Evolutionary conservation across 2,329 filamentous ascomycete species (phyloP).

Genomic region (Curvularia lunata): DNA sequence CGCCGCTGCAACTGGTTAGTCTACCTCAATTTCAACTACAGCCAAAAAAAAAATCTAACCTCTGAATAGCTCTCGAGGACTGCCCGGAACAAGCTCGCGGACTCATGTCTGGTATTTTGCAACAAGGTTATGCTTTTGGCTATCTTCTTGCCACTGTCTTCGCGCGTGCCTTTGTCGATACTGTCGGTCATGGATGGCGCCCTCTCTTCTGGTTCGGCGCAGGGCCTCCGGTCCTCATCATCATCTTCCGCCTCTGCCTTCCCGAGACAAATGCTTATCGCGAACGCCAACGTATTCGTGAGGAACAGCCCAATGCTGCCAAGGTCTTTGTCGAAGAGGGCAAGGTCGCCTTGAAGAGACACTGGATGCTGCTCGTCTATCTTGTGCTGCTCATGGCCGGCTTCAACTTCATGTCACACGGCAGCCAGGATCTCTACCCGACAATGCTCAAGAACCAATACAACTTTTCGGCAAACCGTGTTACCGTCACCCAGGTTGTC

Average conservation of each 20-base stretch:
- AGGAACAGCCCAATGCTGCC: conserved; percentile 63
- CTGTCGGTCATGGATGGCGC: conserved; percentile 80
- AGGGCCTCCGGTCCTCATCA: conserved; percentile 79
- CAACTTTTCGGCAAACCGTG: conserved; percentile 57
- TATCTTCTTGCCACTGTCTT: conserved; percentile 67
- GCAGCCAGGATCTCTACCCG: conserved; percentile 70
- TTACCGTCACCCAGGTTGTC: conserved; percentile 58
- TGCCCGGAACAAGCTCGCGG: conserved; percentile 65
- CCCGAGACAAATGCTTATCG: conserved; percentile 79
- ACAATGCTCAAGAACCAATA: conserved; percentile 66
- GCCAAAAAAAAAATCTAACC: conserved; percentile 10
- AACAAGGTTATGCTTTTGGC: conserved; percentile 69
- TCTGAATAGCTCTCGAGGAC: conserved; percentile 61
- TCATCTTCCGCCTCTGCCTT: conserved; percentile 75
- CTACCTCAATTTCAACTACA: background rate
- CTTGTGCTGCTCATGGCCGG: conserved; percentile 86
- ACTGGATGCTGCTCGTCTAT: conserved; percentile 82
- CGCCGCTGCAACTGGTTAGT: conserved; percentile 60
- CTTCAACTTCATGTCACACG: conserved; percentile 91
- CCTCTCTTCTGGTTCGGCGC: conserved; percentile 91
- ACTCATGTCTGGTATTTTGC: conserved; percentile 66
- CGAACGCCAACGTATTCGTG: conserved; percentile 69
- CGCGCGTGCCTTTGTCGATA: conserved; percentile 69
- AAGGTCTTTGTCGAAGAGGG: conserved; percentile 77
- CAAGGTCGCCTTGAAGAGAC: conserved; percentile 75